phyloP scores from a whole-genome alignment of 805 yeast genomes.

The Hanseniaspora vineae region DNA sequence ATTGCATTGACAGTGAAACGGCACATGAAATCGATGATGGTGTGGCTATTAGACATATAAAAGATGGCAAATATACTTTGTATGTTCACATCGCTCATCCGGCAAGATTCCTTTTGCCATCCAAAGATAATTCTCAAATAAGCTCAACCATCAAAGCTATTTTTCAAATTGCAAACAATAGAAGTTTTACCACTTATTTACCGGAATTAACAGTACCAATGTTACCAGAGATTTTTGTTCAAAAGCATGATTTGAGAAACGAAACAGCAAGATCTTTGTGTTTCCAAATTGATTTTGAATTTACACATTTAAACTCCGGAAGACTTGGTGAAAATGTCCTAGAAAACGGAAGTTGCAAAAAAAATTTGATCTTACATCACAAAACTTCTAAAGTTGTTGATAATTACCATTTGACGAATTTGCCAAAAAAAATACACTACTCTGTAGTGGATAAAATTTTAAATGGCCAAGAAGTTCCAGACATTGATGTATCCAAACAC shows the following conservation, averaged over 20 bases:
- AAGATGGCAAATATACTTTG: constrained; percentile 28
- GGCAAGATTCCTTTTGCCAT: constrained; percentile 38
- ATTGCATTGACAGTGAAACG: constrained; percentile 66
- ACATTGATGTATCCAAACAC: constrained; percentile 1
- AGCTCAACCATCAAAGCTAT: constrained; percentile 17
- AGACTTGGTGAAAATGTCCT: constrained; percentile 8
- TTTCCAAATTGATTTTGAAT: constrained; percentile 26
- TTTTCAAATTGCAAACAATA: constrained; percentile 43
- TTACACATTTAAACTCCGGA: neutral
- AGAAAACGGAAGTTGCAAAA: constrained; percentile 14
- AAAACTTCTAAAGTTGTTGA: neutral
- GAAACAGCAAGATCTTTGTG: constrained; percentile 35
- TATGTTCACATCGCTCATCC: constrained; percentile 85
- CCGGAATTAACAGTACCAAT: constrained; percentile 55
- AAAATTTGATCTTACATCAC: neutral
- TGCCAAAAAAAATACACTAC: constrained; percentile 44
- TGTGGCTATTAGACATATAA: constrained; percentile 38
- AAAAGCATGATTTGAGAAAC: constrained; percentile 38
- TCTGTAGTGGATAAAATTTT: constrained; percentile 44
- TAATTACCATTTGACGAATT: constrained; percentile 28
- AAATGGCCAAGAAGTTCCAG: constrained; percentile 12
- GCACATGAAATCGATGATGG: constrained; percentile 96
- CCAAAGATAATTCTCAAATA: constrained; percentile 12
- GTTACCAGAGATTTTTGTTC: constrained; percentile 50
- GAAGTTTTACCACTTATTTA: constrained; percentile 57